Evolutionary conservation across 352 stramenopile genomes (phyloP).

Genomic region (Phytophthora lateralis): DNA sequence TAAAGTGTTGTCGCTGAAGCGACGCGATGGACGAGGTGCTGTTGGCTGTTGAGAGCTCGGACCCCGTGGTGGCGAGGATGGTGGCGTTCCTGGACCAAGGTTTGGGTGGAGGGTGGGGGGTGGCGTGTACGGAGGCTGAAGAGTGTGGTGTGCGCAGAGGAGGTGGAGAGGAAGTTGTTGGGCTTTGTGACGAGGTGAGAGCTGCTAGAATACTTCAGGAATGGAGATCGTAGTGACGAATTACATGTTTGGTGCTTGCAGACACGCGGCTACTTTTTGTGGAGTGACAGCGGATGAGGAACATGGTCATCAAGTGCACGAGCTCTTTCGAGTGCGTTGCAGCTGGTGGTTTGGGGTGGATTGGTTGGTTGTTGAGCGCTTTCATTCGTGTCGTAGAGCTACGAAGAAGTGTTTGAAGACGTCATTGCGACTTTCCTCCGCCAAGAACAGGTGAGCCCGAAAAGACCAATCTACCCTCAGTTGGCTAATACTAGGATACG

Average conservation of each 20-base stretch:
- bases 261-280: conserved; percentile 44
- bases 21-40: conserved; percentile 52
- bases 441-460: conserved; percentile 31
- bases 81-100: conserved; percentile 44
- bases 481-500: no score
- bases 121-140: not conserved
- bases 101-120: conserved; percentile 6
- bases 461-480: no score
- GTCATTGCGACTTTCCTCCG: conserved; percentile 49
- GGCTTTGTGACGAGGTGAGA: conserved; percentile 29
- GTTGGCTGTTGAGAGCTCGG: conserved; percentile 46
- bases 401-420: conserved; percentile 58
- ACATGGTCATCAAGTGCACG: conserved; percentile 42
- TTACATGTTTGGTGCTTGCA: conserved; percentile 11
- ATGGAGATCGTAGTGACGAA: not conserved
- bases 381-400: conserved; percentile 34
- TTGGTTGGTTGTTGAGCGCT: conserved; percentile 1
- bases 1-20: conserved; percentile 11
- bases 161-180: conserved; percentile 25
- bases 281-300: conserved; percentile 43
- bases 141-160: conserved; percentile 15
- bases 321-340: conserved; percentile 46
- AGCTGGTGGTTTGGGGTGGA: not conserved
- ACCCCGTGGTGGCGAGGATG: conserved; percentile 46
- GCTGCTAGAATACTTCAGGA: not conserved